A percentile compares a stretch with the other conserved stretches of the same genome.
Evolutionary conservation across 768 basidiomycete species (phyloP).

Genomic region (Mycena rebaudengoi): DNA sequence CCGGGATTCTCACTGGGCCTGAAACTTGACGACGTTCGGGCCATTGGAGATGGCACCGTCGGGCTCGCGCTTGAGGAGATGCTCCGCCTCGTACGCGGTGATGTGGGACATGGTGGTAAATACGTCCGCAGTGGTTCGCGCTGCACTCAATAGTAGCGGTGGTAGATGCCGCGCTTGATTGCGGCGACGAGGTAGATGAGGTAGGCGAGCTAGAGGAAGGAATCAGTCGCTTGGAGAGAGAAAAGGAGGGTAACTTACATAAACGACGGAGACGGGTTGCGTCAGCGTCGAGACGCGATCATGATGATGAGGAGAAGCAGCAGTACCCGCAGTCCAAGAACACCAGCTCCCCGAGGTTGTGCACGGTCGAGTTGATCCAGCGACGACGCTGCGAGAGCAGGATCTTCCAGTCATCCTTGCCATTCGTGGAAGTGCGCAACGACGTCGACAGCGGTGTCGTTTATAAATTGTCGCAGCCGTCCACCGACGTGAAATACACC

Average conservation of each 20-base stretch:
- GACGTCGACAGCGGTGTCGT: slow-evolving; percentile 83
- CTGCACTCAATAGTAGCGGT: slow-evolving; percentile 97
- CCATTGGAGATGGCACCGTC: slow-evolving; percentile 98
- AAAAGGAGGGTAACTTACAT: slow-evolving; percentile 64
- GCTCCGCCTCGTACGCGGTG: slow-evolving; percentile 97
- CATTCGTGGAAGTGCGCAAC: slow-evolving; percentile 99
- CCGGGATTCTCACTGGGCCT: no score
- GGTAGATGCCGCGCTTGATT: slow-evolving; percentile 98
- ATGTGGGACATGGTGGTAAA: slow-evolving; percentile 99
- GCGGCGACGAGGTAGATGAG: slow-evolving; percentile 99
- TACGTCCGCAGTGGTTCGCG: slow-evolving; percentile 95
- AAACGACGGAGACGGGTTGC: slow-evolving; percentile 87
- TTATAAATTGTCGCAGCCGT: neutral
- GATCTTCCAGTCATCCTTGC: slow-evolving; percentile 95
- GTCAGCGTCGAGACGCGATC: slow-evolving; percentile 89
- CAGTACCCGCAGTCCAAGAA: slow-evolving; percentile 98
- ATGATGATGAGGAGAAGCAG: slow-evolving; percentile 97
- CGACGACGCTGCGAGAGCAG: slow-evolving; percentile 95
- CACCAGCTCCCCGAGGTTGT: slow-evolving; percentile 97
- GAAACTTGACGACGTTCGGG: slow-evolving; percentile 98
- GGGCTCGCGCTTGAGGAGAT: slow-evolving; percentile 95
- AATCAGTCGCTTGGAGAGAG: slow-evolving; percentile 68
- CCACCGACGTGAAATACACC: neutral
- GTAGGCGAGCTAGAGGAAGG: slow-evolving; percentile 99
- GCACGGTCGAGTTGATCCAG: slow-evolving; percentile 98